Conservation (phyloP, 2,329 filamentous ascomycete genomes). For the Aspergillus ochraceus region DNA sequence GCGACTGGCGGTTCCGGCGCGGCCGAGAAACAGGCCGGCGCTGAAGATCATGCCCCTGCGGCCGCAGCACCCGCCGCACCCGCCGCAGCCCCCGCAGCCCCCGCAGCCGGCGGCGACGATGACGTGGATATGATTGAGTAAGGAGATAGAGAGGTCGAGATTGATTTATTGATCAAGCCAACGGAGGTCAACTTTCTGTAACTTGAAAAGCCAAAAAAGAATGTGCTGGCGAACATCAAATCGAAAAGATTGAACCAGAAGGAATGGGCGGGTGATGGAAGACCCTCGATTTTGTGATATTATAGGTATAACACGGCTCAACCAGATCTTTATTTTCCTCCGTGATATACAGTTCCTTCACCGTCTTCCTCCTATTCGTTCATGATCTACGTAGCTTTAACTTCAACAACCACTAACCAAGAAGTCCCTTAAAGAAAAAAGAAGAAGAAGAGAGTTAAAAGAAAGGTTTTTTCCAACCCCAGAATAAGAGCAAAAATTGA, state of each 20-base stretch:
- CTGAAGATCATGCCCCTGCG: constrained; percentile 25
- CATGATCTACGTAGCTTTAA: not conserved
- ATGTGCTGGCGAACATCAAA: not conserved
- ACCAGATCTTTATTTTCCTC: not conserved
- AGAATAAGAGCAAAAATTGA: too few relatives aligned
- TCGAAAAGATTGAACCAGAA: not conserved
- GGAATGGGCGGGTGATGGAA: too few relatives aligned
- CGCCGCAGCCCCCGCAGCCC: constrained; percentile 26
- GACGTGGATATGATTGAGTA: constrained; percentile 73
- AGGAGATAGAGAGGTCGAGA: constrained; percentile 9
- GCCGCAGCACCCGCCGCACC: constrained; percentile 31
- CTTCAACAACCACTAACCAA: too few relatives aligned
- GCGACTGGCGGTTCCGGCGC: constrained; percentile 39
- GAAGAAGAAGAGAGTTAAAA: too few relatives aligned
- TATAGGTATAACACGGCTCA: not conserved
- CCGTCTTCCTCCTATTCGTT: too few relatives aligned
- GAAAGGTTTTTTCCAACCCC: too few relatives aligned
- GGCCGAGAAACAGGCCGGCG: constrained; percentile 34
- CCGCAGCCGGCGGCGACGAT: constrained; percentile 43
- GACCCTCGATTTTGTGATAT: not conserved
- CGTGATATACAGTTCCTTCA: too few relatives aligned
- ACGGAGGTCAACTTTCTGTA: not conserved
- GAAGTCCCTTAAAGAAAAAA: too few relatives aligned
- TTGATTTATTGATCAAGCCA: not conserved
- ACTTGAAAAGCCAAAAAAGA: not conserved